Percentiles rank a stretch among this genome's conserved stretches.
phyloP scores from a whole-genome alignment of 2,329 filamentous ascomycete genomes.

The Domatiomyces catenatus region DNA sequence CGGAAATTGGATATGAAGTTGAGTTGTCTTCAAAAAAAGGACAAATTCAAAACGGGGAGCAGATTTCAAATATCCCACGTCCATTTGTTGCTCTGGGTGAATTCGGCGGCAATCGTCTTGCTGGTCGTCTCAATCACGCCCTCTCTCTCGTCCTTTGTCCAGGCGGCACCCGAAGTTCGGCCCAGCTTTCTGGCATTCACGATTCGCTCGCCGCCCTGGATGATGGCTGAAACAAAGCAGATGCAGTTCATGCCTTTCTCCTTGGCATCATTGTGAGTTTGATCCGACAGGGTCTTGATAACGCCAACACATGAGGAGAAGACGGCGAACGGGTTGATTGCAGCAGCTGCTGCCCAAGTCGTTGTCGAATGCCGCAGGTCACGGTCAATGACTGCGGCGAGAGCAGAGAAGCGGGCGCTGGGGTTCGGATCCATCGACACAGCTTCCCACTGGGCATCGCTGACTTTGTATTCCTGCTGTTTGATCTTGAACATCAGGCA shows the following conservation, averaged over 20 bases:
- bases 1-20: no score
- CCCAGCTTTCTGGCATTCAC: slow-evolving; percentile 9
- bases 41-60: no score
- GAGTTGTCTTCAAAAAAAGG: no score
- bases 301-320: slow-evolving; percentile 16
- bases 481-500: slow-evolving; percentile 17
- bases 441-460: slow-evolving; percentile 7
- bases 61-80: slow-evolving; percentile 9
- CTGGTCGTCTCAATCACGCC: slow-evolving; percentile 7
- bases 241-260: slow-evolving; percentile 16
- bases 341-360: slow-evolving; percentile 9
- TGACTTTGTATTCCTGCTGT: slow-evolving; percentile 13
- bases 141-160: slow-evolving; percentile 13
- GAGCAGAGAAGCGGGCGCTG: background rate
- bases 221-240: slow-evolving; percentile 16
- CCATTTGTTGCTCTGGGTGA: slow-evolving; percentile 3
- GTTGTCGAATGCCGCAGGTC: background rate
- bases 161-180: slow-evolving; percentile 6
- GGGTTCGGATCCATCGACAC: background rate
- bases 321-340: slow-evolving; percentile 17
- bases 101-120: slow-evolving; percentile 6
- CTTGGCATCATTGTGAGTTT: slow-evolving; percentile 11
- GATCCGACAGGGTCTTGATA: slow-evolving; percentile 16
- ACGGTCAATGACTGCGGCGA: background rate
- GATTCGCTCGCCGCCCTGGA: slow-evolving; percentile 16